Base-by-base conservation (phyloP, 2,329 filamentous ascomycete species). In the Akanthomyces lecanii region DNA sequence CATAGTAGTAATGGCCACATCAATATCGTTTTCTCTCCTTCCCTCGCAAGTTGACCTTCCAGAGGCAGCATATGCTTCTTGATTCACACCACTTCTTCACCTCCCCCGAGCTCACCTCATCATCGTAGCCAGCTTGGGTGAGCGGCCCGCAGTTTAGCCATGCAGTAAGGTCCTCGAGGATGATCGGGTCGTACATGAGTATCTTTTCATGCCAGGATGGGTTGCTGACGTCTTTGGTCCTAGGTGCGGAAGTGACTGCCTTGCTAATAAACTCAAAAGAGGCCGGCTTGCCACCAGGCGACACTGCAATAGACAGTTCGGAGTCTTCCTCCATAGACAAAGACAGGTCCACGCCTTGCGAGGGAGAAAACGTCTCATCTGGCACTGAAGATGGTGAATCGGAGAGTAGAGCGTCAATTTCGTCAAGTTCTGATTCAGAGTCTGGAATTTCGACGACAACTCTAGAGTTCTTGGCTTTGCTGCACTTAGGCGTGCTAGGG, bases 191-290 rank as follows among this genome's bases (percentile, higher is more conserved):
- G 72, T 96, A 98, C 72, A 98, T 85, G 6, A 98, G 79, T 53
- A 99, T 97, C 76, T 92, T 96, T 75, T 98, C 92, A 69, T 96
- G 82, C 91, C 93, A 98, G 2, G 85, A 92, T 16, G 85, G 86
- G 2, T 81, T 72, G 7, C 67, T 66, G 0, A 81, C 75, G 66
- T 87, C 78, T 4, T 69, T 78, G 0, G 82, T 79, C 14, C 78
- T 78, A 3, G 85, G 80, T 4, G 80, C 78, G 0, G 77, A 76
- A 10, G 70, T 82, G 11, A 89, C 76, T 0, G 85, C 85, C 45
- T 77, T 76, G 0, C 82, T 83, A 58, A 89, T 86, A 66, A 79
- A 73, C 30, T 70, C 69, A 65, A 86, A 86, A 28, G 86, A 68
- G 0, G 69, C 71, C 0, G 74, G 67, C 66, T 85, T 78, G 12